Conservation (phyloP, 2,329 filamentous ascomycete genomes). For the Aspergillus calidoustus region DNA sequence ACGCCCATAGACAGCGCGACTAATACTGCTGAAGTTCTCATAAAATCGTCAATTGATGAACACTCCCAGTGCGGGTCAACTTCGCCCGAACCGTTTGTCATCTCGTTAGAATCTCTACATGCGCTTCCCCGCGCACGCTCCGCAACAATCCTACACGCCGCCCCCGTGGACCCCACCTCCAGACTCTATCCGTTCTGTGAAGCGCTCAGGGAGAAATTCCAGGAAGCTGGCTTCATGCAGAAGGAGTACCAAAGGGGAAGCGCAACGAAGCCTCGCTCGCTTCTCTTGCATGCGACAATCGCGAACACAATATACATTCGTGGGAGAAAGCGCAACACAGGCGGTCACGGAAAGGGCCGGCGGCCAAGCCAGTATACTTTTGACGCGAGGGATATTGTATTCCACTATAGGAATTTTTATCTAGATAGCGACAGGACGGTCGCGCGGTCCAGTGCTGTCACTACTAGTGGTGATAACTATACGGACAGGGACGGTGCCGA, state of each 20-base stretch:
- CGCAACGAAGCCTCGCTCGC: constrained; percentile 50
- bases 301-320: constrained; percentile 78
- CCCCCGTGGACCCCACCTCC: constrained; percentile 43
- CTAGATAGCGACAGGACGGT: constrained; percentile 30
- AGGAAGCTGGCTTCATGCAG: constrained; percentile 49
- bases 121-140: constrained; percentile 41
- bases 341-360: constrained; percentile 16
- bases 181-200: constrained; percentile 49
- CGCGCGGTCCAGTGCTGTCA: constrained; percentile 19
- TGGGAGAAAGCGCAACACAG: constrained; percentile 24
- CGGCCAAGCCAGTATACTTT: constrained; percentile 52
- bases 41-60: neutral
- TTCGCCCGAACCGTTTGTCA: constrained; percentile 34
- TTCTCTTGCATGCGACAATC: constrained; percentile 83
- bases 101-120: constrained; percentile 50
- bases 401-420: constrained; percentile 42
- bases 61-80: neutral
- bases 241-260: constrained; percentile 32
- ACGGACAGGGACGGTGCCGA: neutral
- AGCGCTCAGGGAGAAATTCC: constrained; percentile 47
- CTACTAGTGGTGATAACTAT: neutral
- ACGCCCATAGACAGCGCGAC: neutral
- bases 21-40: neutral
- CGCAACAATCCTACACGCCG: constrained; percentile 48
- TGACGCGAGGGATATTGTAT: constrained; percentile 40